These are phyloP conservation scores for Puccinia novopanici DNA, from an alignment of 1,284 basidiomycete genomes.

Conservation along the genomic window DNA sequence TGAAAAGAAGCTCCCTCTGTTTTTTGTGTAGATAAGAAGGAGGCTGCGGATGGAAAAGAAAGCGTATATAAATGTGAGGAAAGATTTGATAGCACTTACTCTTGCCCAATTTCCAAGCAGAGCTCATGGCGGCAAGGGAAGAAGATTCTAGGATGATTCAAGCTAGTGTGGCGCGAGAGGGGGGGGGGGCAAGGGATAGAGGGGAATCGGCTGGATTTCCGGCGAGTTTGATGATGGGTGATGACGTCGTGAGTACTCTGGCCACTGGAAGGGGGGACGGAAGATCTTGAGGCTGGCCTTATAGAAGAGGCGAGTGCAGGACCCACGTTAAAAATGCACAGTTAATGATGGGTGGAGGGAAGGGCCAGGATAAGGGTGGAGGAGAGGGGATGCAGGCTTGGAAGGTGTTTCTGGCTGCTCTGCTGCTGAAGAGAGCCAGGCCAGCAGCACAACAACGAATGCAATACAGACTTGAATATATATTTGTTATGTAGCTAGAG, in stretches of 20 bases:
- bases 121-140: constrained; percentile 7
- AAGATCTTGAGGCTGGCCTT: no score
- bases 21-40: no score
- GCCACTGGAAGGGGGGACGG: no score
- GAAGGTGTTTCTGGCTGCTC: no score
- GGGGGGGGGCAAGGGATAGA: neutral
- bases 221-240: neutral
- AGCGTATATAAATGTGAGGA: neutral
- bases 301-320: no score
- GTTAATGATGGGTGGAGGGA: neutral
- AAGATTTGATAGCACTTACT: constrained; percentile 9
- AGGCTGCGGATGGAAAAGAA: no score
- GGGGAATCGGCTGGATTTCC: neutral
- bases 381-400: neutral
- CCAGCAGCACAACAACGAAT: neutral
- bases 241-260: no score
- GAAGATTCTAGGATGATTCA: neutral
- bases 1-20: no score
- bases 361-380: neutral
- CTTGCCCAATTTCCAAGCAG: constrained; percentile 36
- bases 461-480: no score
- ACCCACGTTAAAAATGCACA: no score
- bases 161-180: neutral
- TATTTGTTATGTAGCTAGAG: no score
- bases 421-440: constrained; percentile 7